A percentile compares a stretch with the other conserved stretches of the same genome.
Evolutionary conservation across 768 basidiomycete genomes (phyloP).

Genomic region (Tulasnella sp.): DNA sequence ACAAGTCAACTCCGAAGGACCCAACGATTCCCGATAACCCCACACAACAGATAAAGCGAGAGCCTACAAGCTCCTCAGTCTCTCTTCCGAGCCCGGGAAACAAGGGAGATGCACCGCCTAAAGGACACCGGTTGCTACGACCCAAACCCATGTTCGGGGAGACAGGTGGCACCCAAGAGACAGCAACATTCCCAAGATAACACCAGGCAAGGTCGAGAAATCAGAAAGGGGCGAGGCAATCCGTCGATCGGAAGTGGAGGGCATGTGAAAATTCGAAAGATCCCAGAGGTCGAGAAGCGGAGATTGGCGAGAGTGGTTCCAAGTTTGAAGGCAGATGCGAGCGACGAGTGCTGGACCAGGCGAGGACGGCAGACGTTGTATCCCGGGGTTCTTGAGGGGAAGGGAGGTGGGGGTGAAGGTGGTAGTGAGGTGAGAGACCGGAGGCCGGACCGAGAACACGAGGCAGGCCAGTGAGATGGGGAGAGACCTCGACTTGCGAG

Average conservation of each 20-base stretch:
- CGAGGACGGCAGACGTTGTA: background rate
- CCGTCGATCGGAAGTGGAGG: background rate
- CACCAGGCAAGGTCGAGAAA: background rate
- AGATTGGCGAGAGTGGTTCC: background rate
- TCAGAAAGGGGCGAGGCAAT: background rate
- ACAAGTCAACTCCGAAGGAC: background rate
- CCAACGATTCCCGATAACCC: background rate
- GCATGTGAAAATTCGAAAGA: background rate
- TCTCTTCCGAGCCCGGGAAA: background rate
- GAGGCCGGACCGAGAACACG: slow-evolving; percentile 17
- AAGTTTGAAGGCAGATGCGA: background rate
- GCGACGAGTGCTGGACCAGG: slow-evolving; percentile 11
- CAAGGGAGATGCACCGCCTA: background rate
- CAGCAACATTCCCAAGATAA: background rate
- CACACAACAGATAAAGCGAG: background rate
- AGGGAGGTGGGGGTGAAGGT: slow-evolving; percentile 16
- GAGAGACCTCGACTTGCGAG: slow-evolving; percentile 22
- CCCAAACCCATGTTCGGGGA: slow-evolving; percentile 19
- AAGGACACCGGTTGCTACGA: slow-evolving; percentile 1
- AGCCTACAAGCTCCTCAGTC: slow-evolving; percentile 4
- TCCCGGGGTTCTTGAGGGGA: background rate
- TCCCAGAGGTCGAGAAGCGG: background rate
- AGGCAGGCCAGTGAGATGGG: background rate
- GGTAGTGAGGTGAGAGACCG: slow-evolving; percentile 20
- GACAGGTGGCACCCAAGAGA: background rate